Percentiles rank a stretch among this genome's conserved stretches.
These are phyloP conservation scores for Jimgerdemannia lactiflua DNA, from an alignment of 192 early-diverging fungal species.

Conservation along the genomic window DNA sequence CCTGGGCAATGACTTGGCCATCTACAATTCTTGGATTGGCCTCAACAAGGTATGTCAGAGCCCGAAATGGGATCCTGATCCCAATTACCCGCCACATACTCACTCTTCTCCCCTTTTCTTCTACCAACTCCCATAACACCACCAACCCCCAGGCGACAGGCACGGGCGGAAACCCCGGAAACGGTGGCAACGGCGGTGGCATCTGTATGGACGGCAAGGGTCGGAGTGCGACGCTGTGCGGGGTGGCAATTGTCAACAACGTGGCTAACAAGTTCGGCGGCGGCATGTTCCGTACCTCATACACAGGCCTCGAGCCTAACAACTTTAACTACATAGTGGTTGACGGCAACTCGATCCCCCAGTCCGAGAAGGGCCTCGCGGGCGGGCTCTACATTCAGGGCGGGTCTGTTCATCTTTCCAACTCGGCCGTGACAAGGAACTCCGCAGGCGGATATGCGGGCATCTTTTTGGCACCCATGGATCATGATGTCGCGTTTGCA, in stretches of 20 bases:
- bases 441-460: background rate
- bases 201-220: slow-evolving; percentile 5
- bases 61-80: background rate
- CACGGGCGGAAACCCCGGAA: slow-evolving; percentile 1
- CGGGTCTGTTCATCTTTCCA: background rate
- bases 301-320: background rate
- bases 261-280: slow-evolving; percentile 3
- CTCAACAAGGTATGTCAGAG: background rate
- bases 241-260: slow-evolving; percentile 1
- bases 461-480: background rate
- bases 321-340: background rate
- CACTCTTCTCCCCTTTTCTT: background rate
- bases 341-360: background rate
- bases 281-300: background rate
- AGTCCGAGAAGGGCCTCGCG: background rate
- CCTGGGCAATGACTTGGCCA: slow-evolving; percentile 3
- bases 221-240: background rate
- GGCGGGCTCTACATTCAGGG: slow-evolving; percentile 5
- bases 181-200: slow-evolving; percentile 3
- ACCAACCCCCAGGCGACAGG: background rate
- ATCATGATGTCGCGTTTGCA: background rate
- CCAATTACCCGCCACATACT: background rate
- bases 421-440: slow-evolving; percentile 1
- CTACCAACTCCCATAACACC: background rate
- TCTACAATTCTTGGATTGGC: slow-evolving; percentile 1